Base-by-base conservation (phyloP, 2,329 filamentous ascomycete species). In the Fusarium setosum region DNA sequence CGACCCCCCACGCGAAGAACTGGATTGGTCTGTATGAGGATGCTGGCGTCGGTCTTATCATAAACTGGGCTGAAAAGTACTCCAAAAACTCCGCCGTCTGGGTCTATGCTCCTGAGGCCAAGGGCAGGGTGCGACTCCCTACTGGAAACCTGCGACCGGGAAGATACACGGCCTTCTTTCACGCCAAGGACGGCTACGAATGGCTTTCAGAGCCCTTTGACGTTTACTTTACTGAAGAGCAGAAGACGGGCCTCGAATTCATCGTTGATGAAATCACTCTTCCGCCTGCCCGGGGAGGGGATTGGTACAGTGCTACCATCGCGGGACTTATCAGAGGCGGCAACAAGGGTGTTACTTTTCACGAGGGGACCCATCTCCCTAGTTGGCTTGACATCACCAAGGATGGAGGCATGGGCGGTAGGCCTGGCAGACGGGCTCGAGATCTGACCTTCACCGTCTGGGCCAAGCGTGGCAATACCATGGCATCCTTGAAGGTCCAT, bases 11-110 rank as follows among this genome's bases (percentile, higher is more conserved):
- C 47, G 40, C 61, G 4, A 72, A 58, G n/a, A 80, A 80, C 61
- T 80, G 78, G 78, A 70, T 80, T n/a, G 78, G 73, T 12, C 41
- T 80, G 2, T 80, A 75, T 52, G 41, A 66, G 23, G 58, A 72
- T 8, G 68, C 65, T 4, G 71, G 69, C 18, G 75, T 75, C 32
- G 76, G 72, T 1, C 76, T 77, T 1, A 69, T 73, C 5, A 65
- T 76, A n/a, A 68, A 75, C 29, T 24, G 24, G 34, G 53, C 23
- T 15, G 54, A 66, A 17, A 68, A 66, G 6, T 65, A 68, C 20
- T 55, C 59, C 1, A 50, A 59, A 0, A 29, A 37, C 20, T 73
- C 77, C 1, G 47, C 77, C 12, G 54, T 56, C 2, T 80, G 77
- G 78, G 56, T 51, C 0, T 79, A 77, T 47, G 74, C 75, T 3